Conservation (phyloP, 441 rosid genomes). For the Pelargonium cotyledonis region DNA sequence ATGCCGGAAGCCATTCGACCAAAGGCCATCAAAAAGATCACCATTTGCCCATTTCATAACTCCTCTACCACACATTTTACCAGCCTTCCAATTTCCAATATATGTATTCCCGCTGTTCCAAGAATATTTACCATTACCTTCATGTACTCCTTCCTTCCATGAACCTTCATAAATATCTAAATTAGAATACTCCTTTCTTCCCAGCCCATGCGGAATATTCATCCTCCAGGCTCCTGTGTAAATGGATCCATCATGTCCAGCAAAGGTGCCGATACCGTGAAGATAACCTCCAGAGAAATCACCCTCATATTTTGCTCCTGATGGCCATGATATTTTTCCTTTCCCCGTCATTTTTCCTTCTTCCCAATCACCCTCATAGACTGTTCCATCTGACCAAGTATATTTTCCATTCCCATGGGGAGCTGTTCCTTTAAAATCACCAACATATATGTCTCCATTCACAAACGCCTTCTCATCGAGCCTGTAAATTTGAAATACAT, state of each 20-base stretch:
- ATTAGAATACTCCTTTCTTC: slow-evolving; percentile 67
- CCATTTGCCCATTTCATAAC: slow-evolving; percentile 89
- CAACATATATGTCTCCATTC: slow-evolving; percentile 67
- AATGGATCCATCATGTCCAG: slow-evolving; percentile 50
- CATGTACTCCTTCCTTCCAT: slow-evolving; percentile 88
- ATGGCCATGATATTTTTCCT: slow-evolving; percentile 62
- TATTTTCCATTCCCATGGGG: slow-evolving; percentile 83
- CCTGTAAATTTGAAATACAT: slow-evolving; percentile 32
- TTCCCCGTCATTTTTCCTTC: slow-evolving; percentile 77
- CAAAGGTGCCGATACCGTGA: slow-evolving; percentile 70
- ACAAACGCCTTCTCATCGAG: slow-evolving; percentile 38
- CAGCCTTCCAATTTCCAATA: slow-evolving; percentile 76
- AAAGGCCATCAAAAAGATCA: slow-evolving; percentile 70
- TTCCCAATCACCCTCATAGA: slow-evolving; percentile 91
- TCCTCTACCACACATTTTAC: slow-evolving; percentile 87
- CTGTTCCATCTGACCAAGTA: slow-evolving; percentile 57
- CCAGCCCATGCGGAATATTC: slow-evolving; percentile 76
- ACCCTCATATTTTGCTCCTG: slow-evolving; percentile 76
- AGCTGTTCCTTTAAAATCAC: slow-evolving; percentile 49
- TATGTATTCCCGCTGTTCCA: slow-evolving; percentile 77
- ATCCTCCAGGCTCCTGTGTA: slow-evolving; percentile 84
- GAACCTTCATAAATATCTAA: slow-evolving; percentile 77
- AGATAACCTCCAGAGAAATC: slow-evolving; percentile 81
- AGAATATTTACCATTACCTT: slow-evolving; percentile 72
- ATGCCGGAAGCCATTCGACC: slow-evolving; percentile 74